Evolutionary conservation across 768 basidiomycete genomes (phyloP).

Genomic region (Boletales sp.): DNA sequence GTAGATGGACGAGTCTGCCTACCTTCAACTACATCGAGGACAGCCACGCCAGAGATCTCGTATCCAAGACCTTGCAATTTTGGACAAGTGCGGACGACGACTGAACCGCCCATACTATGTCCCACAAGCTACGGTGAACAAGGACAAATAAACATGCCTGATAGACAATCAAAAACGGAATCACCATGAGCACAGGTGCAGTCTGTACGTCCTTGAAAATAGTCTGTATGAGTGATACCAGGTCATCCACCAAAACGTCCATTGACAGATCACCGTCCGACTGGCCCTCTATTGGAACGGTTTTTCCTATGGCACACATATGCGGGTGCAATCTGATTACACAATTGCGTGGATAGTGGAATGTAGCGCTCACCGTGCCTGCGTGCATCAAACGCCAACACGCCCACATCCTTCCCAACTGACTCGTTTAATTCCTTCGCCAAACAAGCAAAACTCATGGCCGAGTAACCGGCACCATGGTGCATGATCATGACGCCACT

Average conservation of each 20-base stretch:
- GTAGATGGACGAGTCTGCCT: not conserved
- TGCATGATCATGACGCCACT: slow-evolving; percentile 84
- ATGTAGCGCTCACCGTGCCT: slow-evolving; percentile 67
- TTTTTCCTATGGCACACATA: slow-evolving; percentile 18
- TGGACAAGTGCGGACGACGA: slow-evolving; percentile 70
- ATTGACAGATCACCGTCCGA: slow-evolving; percentile 52
- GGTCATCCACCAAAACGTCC: slow-evolving; percentile 66
- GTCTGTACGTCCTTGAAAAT: slow-evolving; percentile 62
- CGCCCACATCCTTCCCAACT: slow-evolving; percentile 70
- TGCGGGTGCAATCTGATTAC: not conserved
- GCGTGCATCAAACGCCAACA: slow-evolving; percentile 79
- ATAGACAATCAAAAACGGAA: not conserved
- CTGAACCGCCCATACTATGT: slow-evolving; percentile 96
- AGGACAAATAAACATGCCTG: not conserved
- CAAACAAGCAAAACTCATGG: slow-evolving; percentile 83
- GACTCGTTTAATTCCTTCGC: slow-evolving; percentile 70
- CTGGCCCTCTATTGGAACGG: slow-evolving; percentile 16
- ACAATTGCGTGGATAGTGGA: not conserved
- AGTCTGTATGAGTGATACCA: slow-evolving; percentile 62
- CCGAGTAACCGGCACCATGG: slow-evolving; percentile 93
- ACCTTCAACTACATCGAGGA: slow-evolving; percentile 92
- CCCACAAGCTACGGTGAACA: slow-evolving; percentile 65
- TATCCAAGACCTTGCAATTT: slow-evolving; percentile 65
- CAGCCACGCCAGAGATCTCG: slow-evolving; percentile 69
- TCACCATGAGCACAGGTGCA: slow-evolving; percentile 74